Percentiles rank a stretch among this genome's conserved stretches.
phyloP scores from a whole-genome alignment of 352 stramenopile species.

The Pythium myriotylum region DNA sequence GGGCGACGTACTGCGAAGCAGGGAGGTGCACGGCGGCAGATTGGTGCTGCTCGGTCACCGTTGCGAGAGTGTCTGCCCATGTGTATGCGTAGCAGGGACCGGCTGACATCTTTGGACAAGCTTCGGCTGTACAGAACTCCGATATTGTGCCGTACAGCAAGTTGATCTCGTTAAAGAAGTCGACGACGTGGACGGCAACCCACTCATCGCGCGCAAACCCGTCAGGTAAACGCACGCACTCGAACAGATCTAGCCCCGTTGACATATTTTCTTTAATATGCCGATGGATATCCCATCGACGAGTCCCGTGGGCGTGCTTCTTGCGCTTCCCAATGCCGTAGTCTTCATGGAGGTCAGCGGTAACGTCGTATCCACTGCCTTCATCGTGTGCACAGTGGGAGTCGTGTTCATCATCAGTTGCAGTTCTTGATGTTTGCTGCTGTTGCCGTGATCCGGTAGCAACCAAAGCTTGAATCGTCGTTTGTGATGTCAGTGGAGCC shows the following conservation, averaged over 20 bases:
- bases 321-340: conserved; percentile 56
- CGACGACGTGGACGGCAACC: conserved; percentile 79
- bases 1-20: conserved; percentile 83
- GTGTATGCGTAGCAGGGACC: conserved; percentile 88
- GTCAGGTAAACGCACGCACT: conserved; percentile 69
- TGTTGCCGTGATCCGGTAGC: no score
- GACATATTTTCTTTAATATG: conserved; percentile 76
- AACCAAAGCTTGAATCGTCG: no score
- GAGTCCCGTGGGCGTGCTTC: conserved; percentile 57
- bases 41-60: background rate
- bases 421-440: conserved; percentile 9
- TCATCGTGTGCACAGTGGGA: background rate
- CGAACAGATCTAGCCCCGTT: conserved; percentile 49
- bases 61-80: conserved; percentile 67
- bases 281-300: conserved; percentile 69
- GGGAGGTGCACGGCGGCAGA: conserved; percentile 49
- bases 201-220: conserved; percentile 66
- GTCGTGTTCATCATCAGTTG: conserved; percentile 8
- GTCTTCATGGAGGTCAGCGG: conserved; percentile 46
- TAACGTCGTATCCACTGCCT: conserved; percentile 7
- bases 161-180: conserved; percentile 95
- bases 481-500: conserved; percentile 1
- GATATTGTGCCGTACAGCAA: conserved; percentile 90
- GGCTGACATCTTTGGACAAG: conserved; percentile 74
- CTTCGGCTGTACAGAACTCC: conserved; percentile 70